Evolutionary conservation across 345 rosid species (phyloP).

Genomic region (Rhodomyrtus tomentosa): DNA sequence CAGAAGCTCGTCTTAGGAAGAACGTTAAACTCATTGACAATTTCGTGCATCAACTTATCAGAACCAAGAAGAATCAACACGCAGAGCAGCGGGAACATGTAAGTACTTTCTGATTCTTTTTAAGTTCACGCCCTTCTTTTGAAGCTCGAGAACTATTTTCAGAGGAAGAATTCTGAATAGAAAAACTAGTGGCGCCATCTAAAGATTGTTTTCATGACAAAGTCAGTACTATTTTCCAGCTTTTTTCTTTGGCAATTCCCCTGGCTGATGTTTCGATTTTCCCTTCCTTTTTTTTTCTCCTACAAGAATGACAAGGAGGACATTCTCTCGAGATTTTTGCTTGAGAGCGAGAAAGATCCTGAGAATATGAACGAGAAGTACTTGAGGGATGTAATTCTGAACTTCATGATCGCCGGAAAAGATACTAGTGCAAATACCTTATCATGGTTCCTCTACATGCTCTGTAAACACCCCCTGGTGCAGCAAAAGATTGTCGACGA

Average conservation of each 20-base stretch:
- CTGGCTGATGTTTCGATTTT: not conserved
- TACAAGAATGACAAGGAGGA: slow-evolving; percentile 48
- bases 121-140: not conserved
- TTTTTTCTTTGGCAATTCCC: not conserved
- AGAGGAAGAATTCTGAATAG: not conserved
- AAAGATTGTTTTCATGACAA: not conserved
- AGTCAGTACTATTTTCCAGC: not conserved
- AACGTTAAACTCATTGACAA: slow-evolving; percentile 27
- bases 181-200: not conserved
- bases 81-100: slow-evolving; percentile 10
- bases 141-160: not conserved
- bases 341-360: slow-evolving; percentile 48
- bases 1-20: slow-evolving; percentile 38
- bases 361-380: slow-evolving; percentile 52
- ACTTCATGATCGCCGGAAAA: slow-evolving; percentile 65
- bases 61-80: slow-evolving; percentile 29
- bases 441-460: slow-evolving; percentile 69
- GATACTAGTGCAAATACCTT: slow-evolving; percentile 49
- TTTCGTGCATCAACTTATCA: slow-evolving; percentile 41
- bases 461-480: slow-evolving; percentile 57
- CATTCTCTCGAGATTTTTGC: slow-evolving; percentile 50
- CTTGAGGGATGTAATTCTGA: slow-evolving; percentile 58
- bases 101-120: not conserved
- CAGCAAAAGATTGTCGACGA: slow-evolving; percentile 59
- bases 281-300: not conserved